Conservation (phyloP, 768 basidiomycete genomes). For the Boletus reticuloceps region DNA sequence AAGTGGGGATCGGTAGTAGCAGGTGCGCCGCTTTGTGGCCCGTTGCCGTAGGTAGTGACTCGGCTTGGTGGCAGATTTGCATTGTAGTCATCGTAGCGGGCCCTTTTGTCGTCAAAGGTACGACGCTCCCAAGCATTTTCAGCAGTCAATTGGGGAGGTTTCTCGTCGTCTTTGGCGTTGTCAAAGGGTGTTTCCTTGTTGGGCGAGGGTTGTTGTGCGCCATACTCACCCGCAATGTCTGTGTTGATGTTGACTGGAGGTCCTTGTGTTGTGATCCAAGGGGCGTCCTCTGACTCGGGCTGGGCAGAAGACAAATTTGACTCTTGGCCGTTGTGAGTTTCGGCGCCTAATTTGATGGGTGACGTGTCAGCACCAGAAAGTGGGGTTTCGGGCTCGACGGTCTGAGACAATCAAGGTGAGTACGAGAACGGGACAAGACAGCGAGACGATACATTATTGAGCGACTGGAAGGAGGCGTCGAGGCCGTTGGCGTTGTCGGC, state of each 20-base stretch:
- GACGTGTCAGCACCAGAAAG: slow-evolving; percentile 27
- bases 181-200: slow-evolving; percentile 21
- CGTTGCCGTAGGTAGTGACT: slow-evolving; percentile 9
- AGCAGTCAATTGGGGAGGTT: slow-evolving; percentile 20
- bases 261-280: slow-evolving; percentile 1
- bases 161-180: slow-evolving; percentile 29
- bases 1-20: slow-evolving; percentile 9
- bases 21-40: slow-evolving; percentile 9
- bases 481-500: slow-evolving; percentile 9
- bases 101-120: slow-evolving; percentile 30
- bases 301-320: slow-evolving; percentile 8
- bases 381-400: slow-evolving; percentile 24
- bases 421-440: not conserved
- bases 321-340: slow-evolving; percentile 14
- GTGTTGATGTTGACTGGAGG: slow-evolving; percentile 7
- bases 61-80: slow-evolving; percentile 13
- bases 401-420: slow-evolving; percentile 17
- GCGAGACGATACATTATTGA: slow-evolving; percentile 36
- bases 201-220: slow-evolving; percentile 21
- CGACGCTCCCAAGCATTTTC: slow-evolving; percentile 30
- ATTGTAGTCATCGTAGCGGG: slow-evolving; percentile 25
- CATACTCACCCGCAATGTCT: slow-evolving; percentile 30
- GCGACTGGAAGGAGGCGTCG: slow-evolving; percentile 6
- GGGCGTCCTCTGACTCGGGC: slow-evolving; percentile 8
- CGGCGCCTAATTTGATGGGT: slow-evolving; percentile 18